Evolutionary conservation across 192 early-diverging fungal species (phyloP), one percentile per base, ranked within the genome.

Genomic region (Chytriomyces confervae): DNA sequence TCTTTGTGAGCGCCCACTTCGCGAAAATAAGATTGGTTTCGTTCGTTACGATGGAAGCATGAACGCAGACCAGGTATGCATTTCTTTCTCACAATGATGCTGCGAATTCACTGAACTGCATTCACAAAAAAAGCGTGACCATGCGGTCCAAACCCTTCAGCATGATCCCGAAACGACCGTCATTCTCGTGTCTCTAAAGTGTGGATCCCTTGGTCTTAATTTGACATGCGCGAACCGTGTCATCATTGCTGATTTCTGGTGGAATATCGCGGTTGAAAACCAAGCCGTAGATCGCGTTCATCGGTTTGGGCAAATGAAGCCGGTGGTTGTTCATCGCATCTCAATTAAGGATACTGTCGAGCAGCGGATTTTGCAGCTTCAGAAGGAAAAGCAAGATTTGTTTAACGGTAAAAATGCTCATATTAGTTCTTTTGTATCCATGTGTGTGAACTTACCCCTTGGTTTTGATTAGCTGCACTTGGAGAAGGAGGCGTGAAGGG

Each of bases 321-420:
- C 78, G 16, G 93, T 94, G 1, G 74, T 64, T 29, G 89, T 94
- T 13, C 86, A 92, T 69, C 86, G 89, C 60, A 76, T 94, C 7
- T 86, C 84, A 36, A 86, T 93, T 43, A 85, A 81, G 5, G 80
- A 92, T 29, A 92, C 91, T 3, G 87, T 94, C 0, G 92, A 93
- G 72, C 88, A 93, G 61, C 81, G 91, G 13, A 93, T 94, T 48
- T 66, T 92, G n/a, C 83, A 76, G n/a, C 76, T 94, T 16, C 93
- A 94, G 61, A 76, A 86, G 8, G 85, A 88, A 76, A 94, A 94
- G 78, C 84, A 83, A 48, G 64, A 76, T 36, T 24, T 81, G 20
- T 77, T 76, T 29, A 77, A 81, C 62, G 44, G 67, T 69, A 69
- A 47, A 9, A 6, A 29, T 20, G 57, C 57, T 16, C 57, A 20